Evolutionary conservation across 192 early-diverging fungal genomes (phyloP), one percentile per base, ranked within the genome.

Genomic region (Umbelopsis vinacea): DNA sequence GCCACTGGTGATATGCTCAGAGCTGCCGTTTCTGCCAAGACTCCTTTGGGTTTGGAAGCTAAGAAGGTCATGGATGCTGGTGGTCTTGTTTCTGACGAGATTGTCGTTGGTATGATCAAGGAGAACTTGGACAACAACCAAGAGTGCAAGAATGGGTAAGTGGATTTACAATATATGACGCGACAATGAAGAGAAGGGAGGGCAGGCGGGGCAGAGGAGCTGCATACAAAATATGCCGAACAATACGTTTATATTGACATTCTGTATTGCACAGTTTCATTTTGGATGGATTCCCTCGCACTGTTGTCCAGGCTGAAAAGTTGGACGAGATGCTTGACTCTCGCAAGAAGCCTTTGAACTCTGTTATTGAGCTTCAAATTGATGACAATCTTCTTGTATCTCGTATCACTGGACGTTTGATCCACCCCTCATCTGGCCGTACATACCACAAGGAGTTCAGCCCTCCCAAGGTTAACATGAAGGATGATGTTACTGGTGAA

Each of bases 21-120:
- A 68, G 97, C 96, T 33, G 97, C 96, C 68, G 96, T 99, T 68
- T 74, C 91, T 6, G 90, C 92, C 73, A 96, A 96, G 76, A 94
- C 96, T 63, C 90, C 90, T 78, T 89, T 97, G 72, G 97, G 97
- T 69, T 83, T 94, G 79, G 88, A 95, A 80, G 98, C 98, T 74
- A 99, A 99, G 89, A 96, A 96, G 88, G 89, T 99, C 81, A 99
- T 99, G 98, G 98, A 99, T 76, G 91, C 93, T 22, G 98, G 98
- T 70, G 96, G 93, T 66, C 87, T 99, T 57, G 98, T 99, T 66
- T 91, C 89, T 74, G 98, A 99, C 85, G 98, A 99, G 80, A 98
- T 99, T 84, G 92, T 99, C 88, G 93, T 99, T 68, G 89, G 87
- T 76, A 91, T 99, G 85, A 99, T 99, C 87, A 82, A 93, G 82